Base-by-base conservation (phyloP, 495 filamentous ascomycete genomes). In the Penicillium silybi region DNA sequence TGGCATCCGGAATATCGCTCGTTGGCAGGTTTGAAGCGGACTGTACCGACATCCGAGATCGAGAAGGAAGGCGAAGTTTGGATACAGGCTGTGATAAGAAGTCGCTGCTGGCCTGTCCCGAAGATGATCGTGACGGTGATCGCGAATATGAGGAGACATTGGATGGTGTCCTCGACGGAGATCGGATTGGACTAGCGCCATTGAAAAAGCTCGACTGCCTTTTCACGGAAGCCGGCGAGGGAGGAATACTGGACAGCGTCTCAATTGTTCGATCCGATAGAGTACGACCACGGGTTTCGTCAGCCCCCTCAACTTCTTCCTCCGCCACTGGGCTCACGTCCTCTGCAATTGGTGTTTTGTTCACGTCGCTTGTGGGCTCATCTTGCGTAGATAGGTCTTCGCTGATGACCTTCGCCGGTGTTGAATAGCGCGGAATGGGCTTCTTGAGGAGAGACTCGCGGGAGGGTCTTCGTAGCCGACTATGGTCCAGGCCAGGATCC, bases 191-290 rank as follows among this genome's bases (percentile, higher is more conserved):
- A 53, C 78, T 82, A 43, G 80, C 71, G 11, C 73, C 65, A 47
- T 71, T 74, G 64, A 83, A 87, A 66, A 88, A 85, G 58, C 76
- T 82, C 9, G 84, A 85, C 49, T 71, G 70, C 50, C 82, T 69
- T 51, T 76, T 70, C 9, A 64, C 62, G n/a, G 79, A 69, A 2
- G 75, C 79, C 7, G 86, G 86, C 16, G 86, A 86, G 2, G 83
- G 75, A 3, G 85, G 81, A 18, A 88, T 75, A 41, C 77, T 73
- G 25, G 85, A 73, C 11, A 89, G 65, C 0, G 83, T 86, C 53
- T 87, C 84, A 29, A 86, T 81, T 10, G 86, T 86, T 37, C 86
- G 71, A 44, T 89, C 86, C 13, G 83, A 85, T 19, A 89, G 53
- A 29, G 46, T 35, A 58, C 72, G 64, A 38, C 70, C 64, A 39